phyloP scores from a whole-genome alignment of 306 rosid genomes.

The Ziziphus jujuba region DNA sequence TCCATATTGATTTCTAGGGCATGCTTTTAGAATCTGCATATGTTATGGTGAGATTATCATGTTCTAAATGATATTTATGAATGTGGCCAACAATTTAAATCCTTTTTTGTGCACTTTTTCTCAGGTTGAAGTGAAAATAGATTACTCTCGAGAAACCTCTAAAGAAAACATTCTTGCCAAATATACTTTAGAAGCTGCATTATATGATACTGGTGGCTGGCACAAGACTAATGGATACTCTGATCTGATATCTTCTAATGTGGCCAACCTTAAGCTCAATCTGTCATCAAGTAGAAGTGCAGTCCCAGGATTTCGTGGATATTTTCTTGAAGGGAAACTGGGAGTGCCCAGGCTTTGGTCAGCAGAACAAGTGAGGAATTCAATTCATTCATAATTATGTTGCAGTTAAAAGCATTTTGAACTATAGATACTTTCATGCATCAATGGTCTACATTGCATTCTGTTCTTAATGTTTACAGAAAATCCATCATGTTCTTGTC shows the following conservation, averaged over 20 bases:
- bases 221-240: slow-evolving; percentile 39
- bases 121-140: slow-evolving; percentile 90
- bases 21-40: slow-evolving; percentile 1
- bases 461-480: too few relatives aligned
- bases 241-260: slow-evolving; percentile 70
- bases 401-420: too few relatives aligned
- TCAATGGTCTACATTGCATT: too few relatives aligned
- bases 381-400: not conserved
- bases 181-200: slow-evolving; percentile 65
- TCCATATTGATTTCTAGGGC: not conserved
- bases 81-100: too few relatives aligned
- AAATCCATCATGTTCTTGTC: too few relatives aligned
- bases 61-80: too few relatives aligned
- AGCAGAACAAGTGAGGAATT: slow-evolving; percentile 74
- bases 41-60: not conserved
- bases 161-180: slow-evolving; percentile 55
- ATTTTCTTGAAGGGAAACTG: slow-evolving; percentile 62
- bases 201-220: slow-evolving; percentile 71
- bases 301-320: slow-evolving; percentile 70
- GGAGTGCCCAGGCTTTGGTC: slow-evolving; percentile 87
- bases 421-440: too few relatives aligned
- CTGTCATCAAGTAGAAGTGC: slow-evolving; percentile 30
- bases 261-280: slow-evolving; percentile 57
- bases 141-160: slow-evolving; percentile 58
- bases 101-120: slow-evolving; percentile 21